These are phyloP conservation scores for Prototheca wickerhamii DNA, from an alignment of 163 green algal species.

Conservation along the genomic window DNA sequence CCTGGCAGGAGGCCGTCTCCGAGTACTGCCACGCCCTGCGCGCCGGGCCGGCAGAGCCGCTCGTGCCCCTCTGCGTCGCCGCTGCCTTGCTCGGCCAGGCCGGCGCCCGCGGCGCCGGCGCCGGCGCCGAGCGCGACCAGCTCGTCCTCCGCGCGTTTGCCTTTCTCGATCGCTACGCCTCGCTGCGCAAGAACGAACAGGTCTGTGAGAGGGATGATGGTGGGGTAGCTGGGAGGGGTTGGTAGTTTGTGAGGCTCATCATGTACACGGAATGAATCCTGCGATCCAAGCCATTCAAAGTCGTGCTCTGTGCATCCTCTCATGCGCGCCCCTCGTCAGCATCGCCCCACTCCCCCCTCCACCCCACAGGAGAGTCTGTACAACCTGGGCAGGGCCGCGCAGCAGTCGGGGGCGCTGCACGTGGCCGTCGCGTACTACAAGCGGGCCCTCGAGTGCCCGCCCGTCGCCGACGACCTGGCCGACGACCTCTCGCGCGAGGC, in stretches of 20 bases:
- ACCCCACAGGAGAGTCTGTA: constrained; percentile 60
- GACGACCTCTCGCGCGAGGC: constrained; percentile 50
- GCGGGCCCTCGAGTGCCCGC: constrained; percentile 28
- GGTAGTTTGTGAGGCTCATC: neutral
- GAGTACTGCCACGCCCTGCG: constrained; percentile 56
- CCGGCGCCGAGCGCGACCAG: too few species aligned
- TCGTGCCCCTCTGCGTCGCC: neutral
- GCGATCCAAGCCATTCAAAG: neutral
- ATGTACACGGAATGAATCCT: neutral
- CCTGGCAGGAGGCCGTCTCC: constrained; percentile 37
- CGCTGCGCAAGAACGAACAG: neutral
- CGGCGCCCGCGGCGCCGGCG: constrained; percentile 43
- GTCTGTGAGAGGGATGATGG: neutral
- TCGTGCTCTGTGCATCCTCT: neutral
- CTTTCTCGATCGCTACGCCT: neutral
- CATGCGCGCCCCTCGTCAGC: neutral
- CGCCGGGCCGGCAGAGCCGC: too few species aligned
- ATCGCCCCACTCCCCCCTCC: too few species aligned
- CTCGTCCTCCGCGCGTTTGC: neutral
- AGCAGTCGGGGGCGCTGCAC: constrained; percentile 70
- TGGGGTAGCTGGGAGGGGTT: too few species aligned
- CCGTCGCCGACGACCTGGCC: neutral
- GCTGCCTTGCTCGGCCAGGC: constrained; percentile 49
- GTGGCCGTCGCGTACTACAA: constrained; percentile 71
- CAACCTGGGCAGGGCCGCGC: constrained; percentile 77